Evolutionary conservation across 2,329 filamentous ascomycete genomes (phyloP).

Genomic region (Delphinella strobiligena): DNA sequence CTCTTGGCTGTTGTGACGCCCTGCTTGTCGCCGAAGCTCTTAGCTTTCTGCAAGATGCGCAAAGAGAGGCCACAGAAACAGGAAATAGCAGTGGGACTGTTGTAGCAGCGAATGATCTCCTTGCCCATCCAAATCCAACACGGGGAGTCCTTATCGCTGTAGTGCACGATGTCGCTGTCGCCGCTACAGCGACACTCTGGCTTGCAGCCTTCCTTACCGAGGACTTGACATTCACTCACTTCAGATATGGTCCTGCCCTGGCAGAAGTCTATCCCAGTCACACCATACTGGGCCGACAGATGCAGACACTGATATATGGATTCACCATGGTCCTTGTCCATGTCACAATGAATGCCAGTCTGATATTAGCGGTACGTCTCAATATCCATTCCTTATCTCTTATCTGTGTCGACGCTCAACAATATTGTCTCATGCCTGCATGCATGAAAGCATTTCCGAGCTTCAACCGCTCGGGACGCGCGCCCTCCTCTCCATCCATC

Average conservation of each 20-base stretch:
- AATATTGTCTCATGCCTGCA: neutral
- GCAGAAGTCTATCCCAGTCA: too few relatives aligned
- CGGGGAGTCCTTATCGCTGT: slow-evolving; percentile 6
- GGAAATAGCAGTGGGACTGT: slow-evolving; percentile 18
- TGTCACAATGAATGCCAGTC: slow-evolving; percentile 12
- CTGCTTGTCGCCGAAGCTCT: slow-evolving; percentile 28
- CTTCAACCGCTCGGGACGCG: too few relatives aligned
- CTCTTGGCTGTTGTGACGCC: slow-evolving; percentile 30
- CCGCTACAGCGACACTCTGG: slow-evolving; percentile 14
- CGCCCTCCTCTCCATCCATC: neutral
- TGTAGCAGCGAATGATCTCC: slow-evolving; percentile 24
- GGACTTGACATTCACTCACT: slow-evolving; percentile 16
- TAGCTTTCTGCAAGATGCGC: slow-evolving; percentile 27
- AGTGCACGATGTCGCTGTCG: slow-evolving; percentile 19
- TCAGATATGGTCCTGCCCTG: slow-evolving; percentile 14
- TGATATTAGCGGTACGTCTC: slow-evolving; percentile 20
- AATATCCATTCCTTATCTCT: neutral
- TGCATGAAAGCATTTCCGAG: too few relatives aligned
- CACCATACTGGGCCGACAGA: slow-evolving; percentile 13
- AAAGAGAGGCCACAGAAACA: slow-evolving; percentile 11
- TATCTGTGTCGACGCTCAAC: neutral
- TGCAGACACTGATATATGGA: slow-evolving; percentile 13
- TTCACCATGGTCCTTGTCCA: slow-evolving; percentile 14
- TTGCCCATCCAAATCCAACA: slow-evolving; percentile 14
- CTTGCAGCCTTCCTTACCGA: slow-evolving; percentile 18